Evolutionary conservation across 495 filamentous ascomycete genomes (phyloP), one percentile per base, ranked within the genome.

Genomic region (Penicillium taxi): DNA sequence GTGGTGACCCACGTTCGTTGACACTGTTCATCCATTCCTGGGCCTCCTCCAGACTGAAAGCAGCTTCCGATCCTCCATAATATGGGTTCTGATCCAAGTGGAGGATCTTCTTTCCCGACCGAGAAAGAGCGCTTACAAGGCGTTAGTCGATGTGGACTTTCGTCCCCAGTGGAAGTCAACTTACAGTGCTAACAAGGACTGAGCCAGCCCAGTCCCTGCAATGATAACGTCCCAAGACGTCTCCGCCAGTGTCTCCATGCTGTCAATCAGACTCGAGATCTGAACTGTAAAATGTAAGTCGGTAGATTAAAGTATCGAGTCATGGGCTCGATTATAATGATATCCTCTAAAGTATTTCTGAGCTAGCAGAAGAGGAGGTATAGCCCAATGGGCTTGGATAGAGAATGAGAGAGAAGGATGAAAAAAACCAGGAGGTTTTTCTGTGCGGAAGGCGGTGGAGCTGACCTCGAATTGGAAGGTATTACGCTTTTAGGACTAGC

Each of bases 101-200:
- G 22, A 96, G 77, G 35, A 98, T 76, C 42, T 85, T 88, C 68
- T 94, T 94, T 47, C 78, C 78, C 21, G 89, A 91, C 47, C 93
- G 81, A 39, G 88, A 94, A 42, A 96, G 77, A 39, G 91, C 83
- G 72, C 90, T 95, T 78, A 52, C 24, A 29, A 66, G 9, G 53
- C 52, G 64, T 52, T 50, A 61, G 62, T 74, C 78, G 53, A 49
- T 73, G 80, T 79, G 73, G 2, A 32, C 37, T 27, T 16, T 38
- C 29, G 45, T 52, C 53, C 26, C 42, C 28, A 38, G 19, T 45
- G 48, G 37, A 35, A 41, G 31, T 34, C 27, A 32, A 67, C 84
- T 72, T 75, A 98, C 91, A 95, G 69, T 44, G 91, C 90, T 45
- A 98, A 75, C 36, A 98, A 79, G 28, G 89, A 96, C 59, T 95